Conservation (phyloP, 2,329 filamentous ascomycete genomes). For the Phoma herbarum region DNA sequence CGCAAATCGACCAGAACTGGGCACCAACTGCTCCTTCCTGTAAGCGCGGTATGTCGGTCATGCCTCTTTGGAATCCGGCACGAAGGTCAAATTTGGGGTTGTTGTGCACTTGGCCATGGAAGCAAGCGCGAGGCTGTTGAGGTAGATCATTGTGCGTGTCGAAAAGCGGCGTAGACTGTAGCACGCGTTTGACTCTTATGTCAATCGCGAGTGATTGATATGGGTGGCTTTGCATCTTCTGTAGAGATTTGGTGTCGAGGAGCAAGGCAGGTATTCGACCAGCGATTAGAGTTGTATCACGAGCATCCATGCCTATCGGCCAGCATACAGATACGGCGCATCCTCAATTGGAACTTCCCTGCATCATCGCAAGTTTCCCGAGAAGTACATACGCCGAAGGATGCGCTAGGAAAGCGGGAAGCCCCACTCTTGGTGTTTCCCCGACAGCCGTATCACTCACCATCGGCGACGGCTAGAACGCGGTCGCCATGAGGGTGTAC, state of each 20-base stretch:
- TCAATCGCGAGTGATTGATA: slow-evolving; percentile 1
- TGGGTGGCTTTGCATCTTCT: background rate
- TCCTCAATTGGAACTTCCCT: background rate
- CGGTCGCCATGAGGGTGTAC: background rate
- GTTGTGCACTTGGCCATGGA: slow-evolving; percentile 3
- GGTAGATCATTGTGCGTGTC: slow-evolving; percentile 8
- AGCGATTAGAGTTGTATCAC: background rate
- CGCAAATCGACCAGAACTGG: slow-evolving; percentile 2
- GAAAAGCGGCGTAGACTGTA: background rate
- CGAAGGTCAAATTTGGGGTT: slow-evolving; percentile 4
- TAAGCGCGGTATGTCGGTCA: slow-evolving; percentile 1
- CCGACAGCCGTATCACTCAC: background rate
- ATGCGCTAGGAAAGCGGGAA: background rate
- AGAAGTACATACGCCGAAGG: background rate
- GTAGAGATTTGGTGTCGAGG: background rate
- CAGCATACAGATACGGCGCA: background rate
- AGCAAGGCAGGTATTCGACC: background rate
- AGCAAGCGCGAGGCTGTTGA: slow-evolving; percentile 3
- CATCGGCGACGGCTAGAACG: background rate
- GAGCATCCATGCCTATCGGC: background rate
- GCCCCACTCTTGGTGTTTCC: slow-evolving; percentile 5
- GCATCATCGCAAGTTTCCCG: background rate
- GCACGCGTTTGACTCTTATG: background rate
- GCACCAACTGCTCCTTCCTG: slow-evolving; percentile 2
- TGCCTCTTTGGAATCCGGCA: slow-evolving; percentile 1